Evolutionary conservation across 345 rosid species (phyloP).

Genomic region (Populus ilicifolia): DNA sequence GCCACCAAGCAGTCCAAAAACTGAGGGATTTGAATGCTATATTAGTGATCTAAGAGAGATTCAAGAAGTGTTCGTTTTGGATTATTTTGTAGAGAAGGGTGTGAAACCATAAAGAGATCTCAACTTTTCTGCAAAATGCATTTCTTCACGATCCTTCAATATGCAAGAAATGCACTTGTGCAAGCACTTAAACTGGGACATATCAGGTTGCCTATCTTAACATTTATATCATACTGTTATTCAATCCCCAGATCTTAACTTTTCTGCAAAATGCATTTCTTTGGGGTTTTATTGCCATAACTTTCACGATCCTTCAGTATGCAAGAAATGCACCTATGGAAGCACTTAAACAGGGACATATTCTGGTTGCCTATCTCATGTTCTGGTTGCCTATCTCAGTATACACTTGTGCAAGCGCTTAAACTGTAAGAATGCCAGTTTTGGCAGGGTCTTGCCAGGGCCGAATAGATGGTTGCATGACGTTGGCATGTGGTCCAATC

Average conservation of each 20-base stretch:
- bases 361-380: neutral
- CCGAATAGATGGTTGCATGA: neutral
- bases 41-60: too few species aligned
- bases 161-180: neutral
- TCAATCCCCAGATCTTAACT: too few species aligned
- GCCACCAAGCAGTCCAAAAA: neutral
- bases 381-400: too few species aligned
- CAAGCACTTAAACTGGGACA: neutral
- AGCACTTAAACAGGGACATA: neutral
- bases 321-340: neutral
- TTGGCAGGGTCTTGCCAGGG: neutral
- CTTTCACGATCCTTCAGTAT: neutral
- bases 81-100: neutral
- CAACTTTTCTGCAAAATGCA: neutral
- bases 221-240: neutral
- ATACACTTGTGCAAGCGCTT: too few species aligned
- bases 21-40: neutral
- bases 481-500: constrained; percentile 6
- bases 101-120: neutral
- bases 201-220: neutral
- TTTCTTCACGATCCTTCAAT: neutral
- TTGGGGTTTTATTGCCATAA: neutral
- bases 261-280: neutral
- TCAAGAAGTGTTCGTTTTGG: neutral
- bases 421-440: neutral